These are phyloP conservation scores for Macrophomina pseudophaseolina DNA, from an alignment of 2,329 filamentous ascomycete species.

Conservation along the genomic window DNA sequence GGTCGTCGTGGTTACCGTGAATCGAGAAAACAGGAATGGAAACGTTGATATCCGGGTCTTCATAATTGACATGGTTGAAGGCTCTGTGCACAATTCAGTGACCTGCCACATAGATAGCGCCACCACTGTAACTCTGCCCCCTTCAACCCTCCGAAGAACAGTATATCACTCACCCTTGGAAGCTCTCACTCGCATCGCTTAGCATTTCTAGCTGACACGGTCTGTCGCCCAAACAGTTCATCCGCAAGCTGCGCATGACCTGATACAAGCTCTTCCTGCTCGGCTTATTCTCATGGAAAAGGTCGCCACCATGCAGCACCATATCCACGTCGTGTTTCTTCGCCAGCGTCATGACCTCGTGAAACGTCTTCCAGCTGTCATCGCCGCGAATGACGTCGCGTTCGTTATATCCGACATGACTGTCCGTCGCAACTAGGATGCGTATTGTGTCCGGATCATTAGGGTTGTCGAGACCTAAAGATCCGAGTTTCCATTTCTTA, in stretches of 20 bases:
- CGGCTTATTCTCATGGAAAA: slow-evolving; percentile 98
- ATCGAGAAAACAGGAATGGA: slow-evolving; percentile 98
- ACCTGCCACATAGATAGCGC: too few species aligned
- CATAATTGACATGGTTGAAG: slow-evolving; percentile 95
- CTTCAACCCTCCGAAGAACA: background rate
- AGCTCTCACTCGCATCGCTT: slow-evolving; percentile 89
- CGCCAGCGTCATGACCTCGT: slow-evolving; percentile 91
- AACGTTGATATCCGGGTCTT: slow-evolving; percentile 95
- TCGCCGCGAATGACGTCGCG: slow-evolving; percentile 92
- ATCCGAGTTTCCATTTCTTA: slow-evolving; percentile 28
- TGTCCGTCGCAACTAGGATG: slow-evolving; percentile 92
- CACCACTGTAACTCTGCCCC: background rate
- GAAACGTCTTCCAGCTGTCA: slow-evolving; percentile 95
- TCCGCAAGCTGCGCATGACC: slow-evolving; percentile 90
- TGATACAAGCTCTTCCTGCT: slow-evolving; percentile 96
- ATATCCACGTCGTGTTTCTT: slow-evolving; percentile 93
- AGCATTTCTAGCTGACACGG: slow-evolving; percentile 94
- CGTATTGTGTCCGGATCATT: slow-evolving; percentile 79
- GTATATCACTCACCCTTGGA: slow-evolving; percentile 65
- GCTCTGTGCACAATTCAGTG: slow-evolving; percentile 50
- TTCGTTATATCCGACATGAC: slow-evolving; percentile 96
- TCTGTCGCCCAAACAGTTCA: slow-evolving; percentile 94
- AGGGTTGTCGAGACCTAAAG: slow-evolving; percentile 37
- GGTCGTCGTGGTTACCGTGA: slow-evolving; percentile 97
- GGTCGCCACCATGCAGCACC: slow-evolving; percentile 90